Conservation (phyloP, 371 early-diverging fungal species). For the Mucor plumbeus region DNA sequence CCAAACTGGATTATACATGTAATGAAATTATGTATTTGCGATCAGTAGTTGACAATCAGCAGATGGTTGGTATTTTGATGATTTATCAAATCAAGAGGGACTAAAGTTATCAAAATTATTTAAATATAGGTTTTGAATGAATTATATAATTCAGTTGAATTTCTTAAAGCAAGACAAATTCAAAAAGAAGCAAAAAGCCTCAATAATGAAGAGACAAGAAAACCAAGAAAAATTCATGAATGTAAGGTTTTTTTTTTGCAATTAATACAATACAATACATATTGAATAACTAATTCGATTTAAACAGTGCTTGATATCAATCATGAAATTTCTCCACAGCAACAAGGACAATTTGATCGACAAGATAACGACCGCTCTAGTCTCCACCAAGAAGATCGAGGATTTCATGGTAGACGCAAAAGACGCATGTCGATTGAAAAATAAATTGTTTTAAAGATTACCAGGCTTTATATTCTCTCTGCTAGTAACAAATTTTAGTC, state of each 20-base stretch:
- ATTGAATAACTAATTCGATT: background rate
- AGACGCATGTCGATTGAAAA: background rate
- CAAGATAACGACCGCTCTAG: background rate
- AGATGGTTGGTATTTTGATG: constrained; percentile 10
- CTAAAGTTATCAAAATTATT: no score
- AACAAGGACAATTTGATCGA: background rate
- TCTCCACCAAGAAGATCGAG: background rate
- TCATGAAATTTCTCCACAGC: background rate
- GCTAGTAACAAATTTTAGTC: background rate
- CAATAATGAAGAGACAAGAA: constrained; percentile 2
- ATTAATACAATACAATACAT: background rate
- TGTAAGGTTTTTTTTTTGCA: constrained; percentile 17
- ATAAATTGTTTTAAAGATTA: constrained; percentile 10
- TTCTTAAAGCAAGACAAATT: constrained; percentile 8
- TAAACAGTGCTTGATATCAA: background rate
- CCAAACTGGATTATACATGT: constrained; percentile 20
- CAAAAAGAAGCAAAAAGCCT: background rate
- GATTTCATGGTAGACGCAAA: background rate
- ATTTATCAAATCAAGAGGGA: background rate
- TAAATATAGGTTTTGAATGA: constrained; percentile 19
- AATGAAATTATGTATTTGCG: constrained; percentile 21
- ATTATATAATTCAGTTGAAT: constrained; percentile 10
- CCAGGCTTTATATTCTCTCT: background rate
- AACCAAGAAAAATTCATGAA: constrained; percentile 31
- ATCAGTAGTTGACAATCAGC: constrained; percentile 17